Evolutionary conservation across 495 filamentous ascomycete species (phyloP).

Genomic region (Xylaria cubensis): DNA sequence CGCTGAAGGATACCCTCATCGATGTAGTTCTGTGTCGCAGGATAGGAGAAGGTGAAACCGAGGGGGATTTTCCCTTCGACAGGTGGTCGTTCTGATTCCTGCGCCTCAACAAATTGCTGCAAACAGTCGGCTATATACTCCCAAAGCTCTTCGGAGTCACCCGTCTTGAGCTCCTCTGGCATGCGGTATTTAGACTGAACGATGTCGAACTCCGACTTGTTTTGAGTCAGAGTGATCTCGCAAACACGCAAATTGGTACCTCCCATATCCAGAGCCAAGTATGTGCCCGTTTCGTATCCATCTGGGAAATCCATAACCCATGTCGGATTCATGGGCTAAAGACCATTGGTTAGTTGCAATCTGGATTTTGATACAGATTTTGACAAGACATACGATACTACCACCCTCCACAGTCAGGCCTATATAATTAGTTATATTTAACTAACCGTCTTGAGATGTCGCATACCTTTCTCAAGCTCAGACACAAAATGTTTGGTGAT

Average conservation of each 20-base stretch:
- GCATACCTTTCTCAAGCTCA: constrained; percentile 85
- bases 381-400: constrained; percentile 75
- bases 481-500: constrained; percentile 87
- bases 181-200: constrained; percentile 98
- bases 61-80: constrained; percentile 71
- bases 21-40: constrained; percentile 94
- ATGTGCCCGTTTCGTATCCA: constrained; percentile 89
- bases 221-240: constrained; percentile 88
- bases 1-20: constrained; percentile 94
- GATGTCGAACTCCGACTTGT: constrained; percentile 96
- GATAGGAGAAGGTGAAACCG: constrained; percentile 99
- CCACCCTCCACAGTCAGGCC: constrained; percentile 87
- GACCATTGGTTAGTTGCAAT: constrained; percentile 31
- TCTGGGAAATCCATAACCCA: constrained; percentile 96
- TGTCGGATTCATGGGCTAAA: constrained; percentile 96
- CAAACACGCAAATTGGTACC: constrained; percentile 98
- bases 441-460: constrained; percentile 17
- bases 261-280: constrained; percentile 95
- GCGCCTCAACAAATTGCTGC: constrained; percentile 92
- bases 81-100: constrained; percentile 72
- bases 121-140: constrained; percentile 97
- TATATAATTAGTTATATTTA: constrained; percentile 39
- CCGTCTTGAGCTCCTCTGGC: constrained; percentile 93
- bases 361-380: constrained; percentile 1
- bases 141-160: constrained; percentile 91